A percentile compares a stretch with the other conserved stretches of the same genome.
phyloP scores from a whole-genome alignment of 805 yeast species.

The Schwanniomyces sp. region DNA sequence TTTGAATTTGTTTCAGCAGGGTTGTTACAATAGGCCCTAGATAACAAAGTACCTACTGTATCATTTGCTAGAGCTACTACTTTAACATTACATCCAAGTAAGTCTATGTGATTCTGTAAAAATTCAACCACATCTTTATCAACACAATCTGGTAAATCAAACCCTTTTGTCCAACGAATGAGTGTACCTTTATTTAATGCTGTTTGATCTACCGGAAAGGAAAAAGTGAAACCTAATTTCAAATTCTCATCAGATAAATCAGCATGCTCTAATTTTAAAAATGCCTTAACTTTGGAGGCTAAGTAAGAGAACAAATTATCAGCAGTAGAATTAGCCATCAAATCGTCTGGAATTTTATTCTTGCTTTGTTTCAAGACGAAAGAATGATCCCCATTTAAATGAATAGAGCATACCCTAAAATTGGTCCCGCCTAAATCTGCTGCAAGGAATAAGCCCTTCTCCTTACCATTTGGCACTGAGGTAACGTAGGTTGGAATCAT shows the following conservation, averaged over 20 bases:
- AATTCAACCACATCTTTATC: slow-evolving; percentile 77
- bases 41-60: slow-evolving; percentile 90
- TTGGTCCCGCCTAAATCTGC: slow-evolving; percentile 97
- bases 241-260: slow-evolving; percentile 39
- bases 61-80: slow-evolving; percentile 93
- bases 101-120: slow-evolving; percentile 69
- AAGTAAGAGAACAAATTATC: slow-evolving; percentile 71
- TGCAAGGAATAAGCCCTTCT: slow-evolving; percentile 79
- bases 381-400: slow-evolving; percentile 75
- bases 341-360: slow-evolving; percentile 72
- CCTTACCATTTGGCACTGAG: slow-evolving; percentile 80
- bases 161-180: slow-evolving; percentile 97
- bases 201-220: slow-evolving; percentile 89
- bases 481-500: slow-evolving; percentile 96
- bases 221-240: slow-evolving; percentile 89
- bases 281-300: slow-evolving; percentile 66
- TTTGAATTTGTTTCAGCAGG: slow-evolving; percentile 63
- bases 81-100: slow-evolving; percentile 56
- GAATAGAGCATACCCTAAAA: slow-evolving; percentile 89
- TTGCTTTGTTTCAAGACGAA: slow-evolving; percentile 75
- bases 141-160: slow-evolving; percentile 79
- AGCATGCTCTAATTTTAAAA: slow-evolving; percentile 66
- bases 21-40: slow-evolving; percentile 78
- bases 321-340: slow-evolving; percentile 64
- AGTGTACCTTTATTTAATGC: slow-evolving; percentile 76